A percentile compares a stretch with the other conserved stretches of the same genome.
Evolutionary conservation across 2,329 filamentous ascomycete species (phyloP).

Genomic region (Talaromyces sp.): DNA sequence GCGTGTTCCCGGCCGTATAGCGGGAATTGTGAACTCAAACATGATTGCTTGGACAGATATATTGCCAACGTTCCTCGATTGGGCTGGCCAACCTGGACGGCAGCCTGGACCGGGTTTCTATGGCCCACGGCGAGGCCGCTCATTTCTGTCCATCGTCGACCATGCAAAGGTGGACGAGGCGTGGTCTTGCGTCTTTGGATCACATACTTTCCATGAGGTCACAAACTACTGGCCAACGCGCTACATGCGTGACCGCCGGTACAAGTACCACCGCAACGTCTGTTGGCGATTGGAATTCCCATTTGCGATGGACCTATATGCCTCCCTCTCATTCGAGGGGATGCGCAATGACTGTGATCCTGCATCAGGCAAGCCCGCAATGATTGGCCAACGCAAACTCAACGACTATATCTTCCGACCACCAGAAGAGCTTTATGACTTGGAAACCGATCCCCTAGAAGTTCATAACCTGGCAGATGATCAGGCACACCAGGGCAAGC

Average conservation of each 20-base stretch:
- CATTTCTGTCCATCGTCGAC: slow-evolving; percentile 38
- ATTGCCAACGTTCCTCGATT: slow-evolving; percentile 44
- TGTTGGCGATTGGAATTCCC: slow-evolving; percentile 48
- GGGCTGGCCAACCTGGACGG: slow-evolving; percentile 21
- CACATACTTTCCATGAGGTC: slow-evolving; percentile 50
- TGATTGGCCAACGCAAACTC: slow-evolving; percentile 40
- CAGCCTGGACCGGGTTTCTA: background rate
- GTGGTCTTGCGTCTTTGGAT: slow-evolving; percentile 43
- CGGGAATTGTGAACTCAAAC: slow-evolving; percentile 37
- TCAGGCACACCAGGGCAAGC: slow-evolving; percentile 24
- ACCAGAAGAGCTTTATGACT: slow-evolving; percentile 46
- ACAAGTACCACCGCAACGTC: slow-evolving; percentile 50
- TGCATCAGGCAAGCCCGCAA: slow-evolving; percentile 18
- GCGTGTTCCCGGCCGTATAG: slow-evolving; percentile 26
- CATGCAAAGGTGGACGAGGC: slow-evolving; percentile 15
- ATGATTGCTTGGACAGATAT: slow-evolving; percentile 46
- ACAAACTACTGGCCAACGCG: slow-evolving; percentile 50
- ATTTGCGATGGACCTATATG: slow-evolving; percentile 46
- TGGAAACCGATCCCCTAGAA: slow-evolving; percentile 44
- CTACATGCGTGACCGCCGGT: slow-evolving; percentile 39
- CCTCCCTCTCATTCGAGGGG: slow-evolving; percentile 41
- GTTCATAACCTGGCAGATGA: slow-evolving; percentile 41
- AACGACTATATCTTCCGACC: slow-evolving; percentile 42
- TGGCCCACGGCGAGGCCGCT: slow-evolving; percentile 28
- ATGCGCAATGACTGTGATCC: slow-evolving; percentile 34